Base-by-base conservation (phyloP, 2,329 filamentous ascomycete genomes). In the Colletotrichum abscissum region DNA sequence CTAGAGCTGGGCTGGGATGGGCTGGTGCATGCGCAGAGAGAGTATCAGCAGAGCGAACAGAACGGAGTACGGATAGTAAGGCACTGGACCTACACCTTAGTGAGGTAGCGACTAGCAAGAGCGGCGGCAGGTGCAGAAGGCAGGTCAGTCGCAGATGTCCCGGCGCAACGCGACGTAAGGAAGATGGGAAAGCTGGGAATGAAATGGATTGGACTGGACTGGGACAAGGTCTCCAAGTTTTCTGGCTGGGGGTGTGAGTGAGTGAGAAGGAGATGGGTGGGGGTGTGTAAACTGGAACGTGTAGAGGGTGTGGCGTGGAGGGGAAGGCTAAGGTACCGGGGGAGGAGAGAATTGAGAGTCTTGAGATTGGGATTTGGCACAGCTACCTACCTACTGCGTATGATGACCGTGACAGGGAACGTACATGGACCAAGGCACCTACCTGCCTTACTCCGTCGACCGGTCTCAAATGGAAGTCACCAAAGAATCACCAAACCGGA, bases 91-190 rank as follows among this genome's bases (percentile, higher is more conserved):
- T 33, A 33, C 33, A 4, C 9, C 33, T 11, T 33, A 33, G 33
- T 33, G 33, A 33, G 14, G 38, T 42, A 42, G 38, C 38, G 38
- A 42, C 38, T 42, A 42, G 38, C 42, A 56, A 33, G 16, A 42
- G 28, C 28, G 54, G 63, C n/a, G 26, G 24, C 38, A 64, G 62
- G 5, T 16, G 46, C 46, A 54, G 42, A 38, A 49, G 52, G 59
- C 42, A 63, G 42, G 22, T n/a, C 62, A 64, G 69, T 49, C 62
- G 69, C 69, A 69, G 52, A 64, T 72, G 46, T 60, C 70, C 70
- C 46, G 66, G 70, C 59, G 70, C 59, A 73, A 60, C 58, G 55
- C 70, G 38, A 72, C 46, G 19, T n/a, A 58, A 22, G 49, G 60
- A 35, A 65, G 70, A 69, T 64, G 54, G 59, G 26, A 59, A 67